phyloP scores from a whole-genome alignment of 2,329 filamentous ascomycete species.

The Hyphodiscus sp. region DNA sequence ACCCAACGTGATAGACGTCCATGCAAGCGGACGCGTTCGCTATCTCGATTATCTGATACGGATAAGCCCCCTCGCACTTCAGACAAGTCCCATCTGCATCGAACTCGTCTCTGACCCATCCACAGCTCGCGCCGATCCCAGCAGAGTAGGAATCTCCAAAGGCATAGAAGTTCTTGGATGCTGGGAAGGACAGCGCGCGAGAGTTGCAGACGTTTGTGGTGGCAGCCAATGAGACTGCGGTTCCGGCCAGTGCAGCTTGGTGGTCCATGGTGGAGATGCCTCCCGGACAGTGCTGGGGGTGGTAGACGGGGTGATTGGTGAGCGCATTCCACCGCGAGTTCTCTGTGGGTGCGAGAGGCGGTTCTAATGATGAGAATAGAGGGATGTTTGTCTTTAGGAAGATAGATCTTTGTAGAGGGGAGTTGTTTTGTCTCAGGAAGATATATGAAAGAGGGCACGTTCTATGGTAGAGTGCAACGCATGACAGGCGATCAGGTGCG shows the following conservation, averaged over 20 bases:
- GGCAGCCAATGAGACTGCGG: neutral
- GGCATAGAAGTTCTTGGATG: constrained; percentile 2
- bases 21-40: neutral
- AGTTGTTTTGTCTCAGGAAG: too few relatives aligned
- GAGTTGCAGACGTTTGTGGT: neutral
- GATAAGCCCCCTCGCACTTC: neutral
- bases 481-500: too few relatives aligned
- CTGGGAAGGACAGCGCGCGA: neutral
- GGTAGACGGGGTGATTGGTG: neutral
- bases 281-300: neutral
- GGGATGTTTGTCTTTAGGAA: too few relatives aligned
- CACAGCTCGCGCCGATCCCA: constrained; percentile 8
- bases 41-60: neutral
- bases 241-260: neutral
- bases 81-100: neutral
- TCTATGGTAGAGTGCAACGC: too few relatives aligned
- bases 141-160: constrained; percentile 10
- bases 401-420: neutral
- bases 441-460: too few relatives aligned
- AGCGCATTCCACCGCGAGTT: neutral
- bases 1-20: constrained; percentile 8
- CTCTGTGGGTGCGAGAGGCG: neutral
- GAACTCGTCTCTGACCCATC: constrained; percentile 2
- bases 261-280: too few relatives aligned
- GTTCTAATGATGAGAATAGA: too few relatives aligned